Evolutionary conservation across 2,329 filamentous ascomycete genomes (phyloP).

Genomic region (Fusarium sp.): DNA sequence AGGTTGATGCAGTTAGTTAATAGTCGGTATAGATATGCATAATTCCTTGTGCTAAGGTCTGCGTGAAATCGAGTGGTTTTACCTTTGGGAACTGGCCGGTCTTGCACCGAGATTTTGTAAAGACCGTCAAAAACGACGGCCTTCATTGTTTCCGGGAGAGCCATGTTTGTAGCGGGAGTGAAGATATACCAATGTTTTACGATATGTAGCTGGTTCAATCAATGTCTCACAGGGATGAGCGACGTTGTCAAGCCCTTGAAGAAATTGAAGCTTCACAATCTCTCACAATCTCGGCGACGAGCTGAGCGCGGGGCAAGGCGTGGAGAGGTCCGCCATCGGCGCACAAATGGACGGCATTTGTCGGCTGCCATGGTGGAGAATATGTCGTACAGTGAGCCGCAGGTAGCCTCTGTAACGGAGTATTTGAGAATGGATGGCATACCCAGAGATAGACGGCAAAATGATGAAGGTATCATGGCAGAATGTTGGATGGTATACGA

Average conservation of each 20-base stretch:
- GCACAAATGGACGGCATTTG: background rate
- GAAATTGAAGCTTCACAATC: background rate
- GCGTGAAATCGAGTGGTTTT: constrained; percentile 10
- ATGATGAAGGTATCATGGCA: background rate
- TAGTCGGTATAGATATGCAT: background rate
- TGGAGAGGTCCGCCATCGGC: constrained; percentile 1
- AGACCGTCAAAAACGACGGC: constrained; percentile 90
- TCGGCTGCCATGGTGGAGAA: background rate
- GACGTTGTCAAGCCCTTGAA: background rate
- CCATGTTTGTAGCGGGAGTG: constrained; percentile 41
- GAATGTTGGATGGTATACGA: background rate
- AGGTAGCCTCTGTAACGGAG: background rate
- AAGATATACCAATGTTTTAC: background rate
- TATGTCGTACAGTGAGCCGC: background rate
- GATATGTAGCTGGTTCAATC: background rate
- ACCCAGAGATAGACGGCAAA: background rate
- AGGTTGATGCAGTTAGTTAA: constrained; percentile 14
- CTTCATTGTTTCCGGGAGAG: constrained; percentile 74
- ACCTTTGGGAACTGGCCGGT: constrained; percentile 80
- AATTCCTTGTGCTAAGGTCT: background rate
- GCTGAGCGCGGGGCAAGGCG: background rate
- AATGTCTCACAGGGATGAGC: background rate
- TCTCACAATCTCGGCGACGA: background rate
- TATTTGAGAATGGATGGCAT: background rate
- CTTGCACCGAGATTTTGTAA: constrained; percentile 79